Evolutionary conservation across 2,329 filamentous ascomycete genomes (phyloP), one percentile per base, ranked within the genome.

Genomic region (Fusarium sp.): DNA sequence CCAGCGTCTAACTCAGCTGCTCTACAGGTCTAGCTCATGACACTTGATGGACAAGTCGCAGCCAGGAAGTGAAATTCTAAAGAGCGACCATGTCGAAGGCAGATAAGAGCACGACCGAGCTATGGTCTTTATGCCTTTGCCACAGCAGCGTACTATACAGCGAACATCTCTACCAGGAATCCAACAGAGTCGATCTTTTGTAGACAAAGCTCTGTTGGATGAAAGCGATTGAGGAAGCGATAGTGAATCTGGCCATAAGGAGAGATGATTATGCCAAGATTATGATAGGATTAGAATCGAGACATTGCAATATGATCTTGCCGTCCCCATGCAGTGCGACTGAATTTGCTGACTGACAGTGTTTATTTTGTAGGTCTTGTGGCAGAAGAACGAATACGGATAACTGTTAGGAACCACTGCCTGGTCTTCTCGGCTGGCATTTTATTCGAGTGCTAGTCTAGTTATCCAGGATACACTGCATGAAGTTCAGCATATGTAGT

Each of bases 261-360:
- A 57, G 25, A 45, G 41, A 34, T 49, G 54, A 49, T 55, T 16
- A 20, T 41, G 32, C 48, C 48, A 25, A 24, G 24, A 38, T 49
- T 48, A 58, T 55, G 60, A 46, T 65, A 69, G 34, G 48, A 34
- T 71, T 47, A 54, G 43, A 62, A 66, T 64, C 29, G 51, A 62
- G 53, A 51, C 45, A 57, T 47, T 45, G 32, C 45, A 51, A 56
- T 43, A 48, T 29, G 38, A 56, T 22, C 22, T 52, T 55, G 41
- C 32, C n/a, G n/a, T 62, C 52, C 16, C 46, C 29, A 32, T 32
- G 65, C 24, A 15, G 40, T 32, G n/a, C 40, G 20, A 49, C 25
- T 55, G 38, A 58, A 46, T 43, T 11, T n/a, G 9, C 22, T 52
- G 10, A 32, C 10, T 43, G 16, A 29, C 25, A 25, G 34, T n/a